Base-by-base conservation (phyloP, 2,329 filamentous ascomycete genomes). In the Microcyclospora tardicrescens region DNA sequence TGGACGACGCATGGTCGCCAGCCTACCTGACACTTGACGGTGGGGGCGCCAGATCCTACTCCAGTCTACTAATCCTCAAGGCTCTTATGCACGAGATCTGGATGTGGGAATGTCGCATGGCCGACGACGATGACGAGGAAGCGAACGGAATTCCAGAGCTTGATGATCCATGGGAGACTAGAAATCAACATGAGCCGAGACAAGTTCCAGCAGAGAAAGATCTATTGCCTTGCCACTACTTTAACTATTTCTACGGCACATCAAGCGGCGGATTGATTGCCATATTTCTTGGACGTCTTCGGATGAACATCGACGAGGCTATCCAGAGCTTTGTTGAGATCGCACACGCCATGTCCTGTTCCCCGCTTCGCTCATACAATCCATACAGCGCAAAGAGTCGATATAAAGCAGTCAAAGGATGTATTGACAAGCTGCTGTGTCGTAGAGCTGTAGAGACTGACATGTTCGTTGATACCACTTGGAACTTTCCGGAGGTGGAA, bases 41-140 rank as follows among this genome's bases (percentile, higher is more conserved):
- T 35, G 67, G 68, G 28, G 67, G 68, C 6, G 69, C 71, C 29
- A 58, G 68, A 40, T 67, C 67, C 42, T 70, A 69, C 54, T 66
- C 65, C 38, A 67, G 62, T 48, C 57, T 71, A 33, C 50, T 69
- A 36, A 70, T 71, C 19, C 48, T 71, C 32, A 56, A 67, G 46
- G 59, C 54, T 13, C 56, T 71, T 40, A 69, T 71, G 65, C 63
- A 63, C 47, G 63, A 68, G 44, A 53, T 70, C 33, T 62, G 61
- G 43, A 34, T 56, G 47, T 66, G 62, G 55, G 66, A 69, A 49
- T 50, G 53, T 37, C 57, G 54, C 36, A 35, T 67, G 24, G 19
- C 19, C 19, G 19, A 24, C 19, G 19, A 24, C 4, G 19, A 24
- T 24, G 32, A 34, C 27, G 13, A 37, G 13, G 32, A 38, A 34